Percentiles rank a stretch among this genome's conserved stretches.
Evolutionary conservation across 495 filamentous ascomycete species (phyloP).

Genomic region (Hypoxylon subgilvum): DNA sequence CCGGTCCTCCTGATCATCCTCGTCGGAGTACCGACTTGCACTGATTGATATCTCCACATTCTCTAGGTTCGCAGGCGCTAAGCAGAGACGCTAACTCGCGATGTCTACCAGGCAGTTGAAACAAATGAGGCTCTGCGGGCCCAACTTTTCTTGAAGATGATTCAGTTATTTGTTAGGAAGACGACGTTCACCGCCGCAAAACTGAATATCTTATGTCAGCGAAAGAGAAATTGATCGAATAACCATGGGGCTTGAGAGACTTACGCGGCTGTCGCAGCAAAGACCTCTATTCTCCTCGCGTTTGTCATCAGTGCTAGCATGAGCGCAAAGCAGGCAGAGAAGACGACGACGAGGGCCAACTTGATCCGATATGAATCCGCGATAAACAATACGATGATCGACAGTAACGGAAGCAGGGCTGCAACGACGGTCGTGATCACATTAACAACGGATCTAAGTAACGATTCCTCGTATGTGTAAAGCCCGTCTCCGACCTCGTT

Average conservation of each 20-base stretch:
- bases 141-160: background rate
- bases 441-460: background rate
- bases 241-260: background rate
- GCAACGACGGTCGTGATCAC: constrained; percentile 1
- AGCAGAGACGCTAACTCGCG: too few species aligned
- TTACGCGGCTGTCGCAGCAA: constrained; percentile 41
- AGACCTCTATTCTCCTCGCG: constrained; percentile 37
- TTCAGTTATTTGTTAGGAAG: constrained; percentile 21
- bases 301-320: constrained; percentile 37
- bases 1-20: too few species aligned
- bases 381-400: constrained; percentile 28
- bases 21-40: too few species aligned
- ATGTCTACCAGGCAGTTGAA: too few species aligned
- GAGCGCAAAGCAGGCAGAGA: constrained; percentile 35
- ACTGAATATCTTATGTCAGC: background rate
- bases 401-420: constrained; percentile 23
- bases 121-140: background rate
- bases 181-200: constrained; percentile 28
- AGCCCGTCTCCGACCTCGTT: constrained; percentile 10
- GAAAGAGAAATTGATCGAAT: too few species aligned
- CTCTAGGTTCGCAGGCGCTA: too few species aligned
- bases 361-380: constrained; percentile 11
- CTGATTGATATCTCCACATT: too few species aligned
- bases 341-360: constrained; percentile 31
- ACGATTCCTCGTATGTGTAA: constrained; percentile 3